Evolutionary conservation across 164 flowering plant genomes (phyloP).

Genomic region (Aristolochia contorta): DNA sequence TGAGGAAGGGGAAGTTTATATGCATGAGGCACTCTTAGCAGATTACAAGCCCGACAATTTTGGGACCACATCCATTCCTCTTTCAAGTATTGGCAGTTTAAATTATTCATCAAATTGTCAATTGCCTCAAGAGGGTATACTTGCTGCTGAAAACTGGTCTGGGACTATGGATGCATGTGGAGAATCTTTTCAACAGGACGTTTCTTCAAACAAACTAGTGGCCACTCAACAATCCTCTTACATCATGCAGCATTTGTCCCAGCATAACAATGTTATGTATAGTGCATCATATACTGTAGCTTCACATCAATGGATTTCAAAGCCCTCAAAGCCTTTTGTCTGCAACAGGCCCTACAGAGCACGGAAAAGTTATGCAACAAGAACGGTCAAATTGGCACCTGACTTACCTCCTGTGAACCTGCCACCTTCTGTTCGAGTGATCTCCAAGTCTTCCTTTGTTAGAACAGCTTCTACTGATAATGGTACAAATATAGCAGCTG

Average conservation of each 20-base stretch:
- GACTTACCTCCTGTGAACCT: constrained; percentile 89
- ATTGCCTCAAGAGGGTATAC: constrained; percentile 9
- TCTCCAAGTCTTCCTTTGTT: constrained; percentile 42
- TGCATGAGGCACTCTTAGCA: constrained; percentile 80
- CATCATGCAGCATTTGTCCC: constrained; percentile 16
- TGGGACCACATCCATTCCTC: constrained; percentile 13
- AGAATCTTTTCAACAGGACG: constrained; percentile 12
- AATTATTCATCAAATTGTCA: constrained; percentile 11
- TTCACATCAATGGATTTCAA: constrained; percentile 18
- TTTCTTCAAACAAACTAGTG: constrained; percentile 14
- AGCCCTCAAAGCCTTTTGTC: constrained; percentile 20
- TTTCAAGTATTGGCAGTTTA: constrained; percentile 11
- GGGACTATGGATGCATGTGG: constrained; percentile 6
- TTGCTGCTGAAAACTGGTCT: constrained; percentile 13
- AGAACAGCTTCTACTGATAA: constrained; percentile 14
- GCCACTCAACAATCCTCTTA: constrained; percentile 14
- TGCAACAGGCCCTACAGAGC: constrained; percentile 38
- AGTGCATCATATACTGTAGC: constrained; percentile 12
- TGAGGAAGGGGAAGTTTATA: constrained; percentile 60
- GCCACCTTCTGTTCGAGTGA: constrained; percentile 80
- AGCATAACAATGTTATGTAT: constrained; percentile 14
- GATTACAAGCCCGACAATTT: constrained; percentile 60
- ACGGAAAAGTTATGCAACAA: constrained; percentile 32
- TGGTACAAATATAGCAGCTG: constrained; percentile 13
- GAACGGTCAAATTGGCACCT: constrained; percentile 77